These are phyloP conservation scores for Evernia prunastri DNA, from an alignment of 495 filamentous ascomycete species.

Conservation along the genomic window DNA sequence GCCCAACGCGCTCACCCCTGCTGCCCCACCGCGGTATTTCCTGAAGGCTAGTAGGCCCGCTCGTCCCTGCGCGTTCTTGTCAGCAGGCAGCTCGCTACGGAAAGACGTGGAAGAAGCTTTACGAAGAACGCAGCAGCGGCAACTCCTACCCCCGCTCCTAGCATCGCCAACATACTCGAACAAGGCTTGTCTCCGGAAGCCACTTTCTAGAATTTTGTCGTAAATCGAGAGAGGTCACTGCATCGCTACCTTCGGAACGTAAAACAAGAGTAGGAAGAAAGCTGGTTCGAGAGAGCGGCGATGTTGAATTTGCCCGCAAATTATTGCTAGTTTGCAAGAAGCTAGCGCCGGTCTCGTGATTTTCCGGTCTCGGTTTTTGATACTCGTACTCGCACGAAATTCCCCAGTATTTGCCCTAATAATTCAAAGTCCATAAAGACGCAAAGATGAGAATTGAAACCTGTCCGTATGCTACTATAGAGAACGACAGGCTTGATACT, in stretches of 20 bases:
- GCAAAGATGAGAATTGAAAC: slow-evolving; percentile 56
- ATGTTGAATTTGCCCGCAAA: slow-evolving; percentile 13
- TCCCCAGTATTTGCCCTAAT: neutral
- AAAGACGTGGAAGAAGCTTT: slow-evolving; percentile 28
- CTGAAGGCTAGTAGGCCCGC: slow-evolving; percentile 85
- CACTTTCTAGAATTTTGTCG: neutral
- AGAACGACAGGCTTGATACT: neutral
- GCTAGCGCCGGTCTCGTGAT: neutral
- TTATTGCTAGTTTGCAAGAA: neutral
- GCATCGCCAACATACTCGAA: slow-evolving; percentile 59
- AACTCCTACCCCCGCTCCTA: slow-evolving; percentile 74
- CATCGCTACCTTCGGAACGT: neutral
- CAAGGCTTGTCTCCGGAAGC: slow-evolving; percentile 1
- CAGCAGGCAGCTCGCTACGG: slow-evolving; percentile 5
- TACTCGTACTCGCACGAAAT: neutral
- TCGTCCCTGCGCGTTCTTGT: slow-evolving; percentile 57
- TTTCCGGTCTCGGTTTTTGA: neutral
- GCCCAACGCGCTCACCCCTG: slow-evolving; percentile 60
- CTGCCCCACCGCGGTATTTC: slow-evolving; percentile 63
- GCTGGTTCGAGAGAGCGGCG: slow-evolving; percentile 10
- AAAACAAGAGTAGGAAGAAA: neutral
- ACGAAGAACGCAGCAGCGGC: slow-evolving; percentile 73
- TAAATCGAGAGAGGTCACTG: neutral
- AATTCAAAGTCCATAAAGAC: neutral
- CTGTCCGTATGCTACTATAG: slow-evolving; percentile 30